Conservation (phyloP, 2,329 filamentous ascomycete species). For the Penicillium brevicompactum region DNA sequence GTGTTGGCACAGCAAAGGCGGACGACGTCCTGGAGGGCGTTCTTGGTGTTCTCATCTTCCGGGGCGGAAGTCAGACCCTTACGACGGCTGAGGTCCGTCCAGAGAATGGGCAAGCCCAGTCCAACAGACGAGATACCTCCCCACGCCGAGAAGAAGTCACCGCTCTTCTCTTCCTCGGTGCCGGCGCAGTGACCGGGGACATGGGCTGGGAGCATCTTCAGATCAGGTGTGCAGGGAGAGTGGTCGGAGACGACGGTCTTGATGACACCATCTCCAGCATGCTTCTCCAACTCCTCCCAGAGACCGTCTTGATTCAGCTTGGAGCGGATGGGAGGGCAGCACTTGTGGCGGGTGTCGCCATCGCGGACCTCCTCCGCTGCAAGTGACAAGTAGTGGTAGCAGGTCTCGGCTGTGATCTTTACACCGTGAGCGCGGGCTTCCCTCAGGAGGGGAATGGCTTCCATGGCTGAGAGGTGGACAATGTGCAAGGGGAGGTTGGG, state of each 20-base stretch:
- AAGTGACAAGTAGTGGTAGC: slow-evolving; percentile 90
- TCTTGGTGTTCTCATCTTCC: slow-evolving; percentile 45
- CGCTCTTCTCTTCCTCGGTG: slow-evolving; percentile 47
- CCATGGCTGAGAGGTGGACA: slow-evolving; percentile 86
- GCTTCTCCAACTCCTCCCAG: slow-evolving; percentile 73
- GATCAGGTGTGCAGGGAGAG: slow-evolving; percentile 90
- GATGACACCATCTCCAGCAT: slow-evolving; percentile 74
- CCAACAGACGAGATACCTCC: slow-evolving; percentile 94
- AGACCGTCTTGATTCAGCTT: slow-evolving; percentile 79
- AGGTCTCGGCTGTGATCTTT: slow-evolving; percentile 91
- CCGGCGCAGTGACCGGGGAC: slow-evolving; percentile 55
- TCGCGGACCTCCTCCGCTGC: slow-evolving; percentile 78
- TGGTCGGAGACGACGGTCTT: slow-evolving; percentile 93
- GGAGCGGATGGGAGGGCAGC: slow-evolving; percentile 86
- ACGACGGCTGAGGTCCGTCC: slow-evolving; percentile 72
- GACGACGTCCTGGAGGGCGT: slow-evolving; percentile 74
- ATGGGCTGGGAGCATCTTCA: slow-evolving; percentile 80
- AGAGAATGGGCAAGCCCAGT: slow-evolving; percentile 85
- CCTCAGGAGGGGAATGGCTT: slow-evolving; percentile 80
- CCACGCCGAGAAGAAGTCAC: slow-evolving; percentile 96
- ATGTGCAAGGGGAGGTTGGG: slow-evolving; percentile 87
- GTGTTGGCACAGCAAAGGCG: slow-evolving; percentile 85
- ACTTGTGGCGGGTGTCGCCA: slow-evolving; percentile 91
- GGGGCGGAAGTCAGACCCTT: slow-evolving; percentile 48
- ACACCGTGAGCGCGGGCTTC: slow-evolving; percentile 72